Conservation (phyloP, 805 yeast genomes). For the Myxozyma melibiosi region DNA sequence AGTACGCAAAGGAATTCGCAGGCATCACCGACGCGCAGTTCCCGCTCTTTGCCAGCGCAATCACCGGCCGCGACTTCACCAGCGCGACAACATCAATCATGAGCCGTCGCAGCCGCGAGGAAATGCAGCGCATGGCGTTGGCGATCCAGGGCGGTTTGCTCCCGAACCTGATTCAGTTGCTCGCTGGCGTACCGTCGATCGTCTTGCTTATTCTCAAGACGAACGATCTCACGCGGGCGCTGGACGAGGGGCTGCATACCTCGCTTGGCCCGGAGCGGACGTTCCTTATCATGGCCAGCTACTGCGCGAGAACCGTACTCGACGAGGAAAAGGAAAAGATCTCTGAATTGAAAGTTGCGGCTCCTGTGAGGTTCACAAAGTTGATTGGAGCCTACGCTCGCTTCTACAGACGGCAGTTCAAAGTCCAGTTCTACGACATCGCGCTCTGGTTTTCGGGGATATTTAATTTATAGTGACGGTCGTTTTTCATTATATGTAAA, state of each 20-base stretch:
- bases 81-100: conserved; percentile 62
- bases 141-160: conserved; percentile 65
- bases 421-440: conserved; percentile 15
- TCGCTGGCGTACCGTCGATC: conserved; percentile 79
- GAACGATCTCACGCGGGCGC: conserved; percentile 84
- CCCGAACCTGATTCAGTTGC: conserved; percentile 73
- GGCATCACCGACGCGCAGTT: conserved; percentile 74
- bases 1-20: conserved; percentile 78
- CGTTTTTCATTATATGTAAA: background rate
- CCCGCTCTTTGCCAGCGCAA: conserved; percentile 85
- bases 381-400: conserved; percentile 6
- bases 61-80: conserved; percentile 88
- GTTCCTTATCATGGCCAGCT: conserved; percentile 83
- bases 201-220: conserved; percentile 88
- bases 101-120: conserved; percentile 58
- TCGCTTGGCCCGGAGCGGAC: conserved; percentile 88
- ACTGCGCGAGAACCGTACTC: conserved; percentile 81
- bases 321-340: conserved; percentile 48
- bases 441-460: conserved; percentile 17
- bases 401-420: conserved; percentile 12
- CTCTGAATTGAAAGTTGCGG: background rate
- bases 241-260: conserved; percentile 79
- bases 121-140: conserved; percentile 65
- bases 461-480: background rate
- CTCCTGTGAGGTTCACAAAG: background rate